These are phyloP conservation scores for Polytrichum formosum DNA, from an alignment of 225 moss, liverwort and hornwort species.

Conservation along the genomic window DNA sequence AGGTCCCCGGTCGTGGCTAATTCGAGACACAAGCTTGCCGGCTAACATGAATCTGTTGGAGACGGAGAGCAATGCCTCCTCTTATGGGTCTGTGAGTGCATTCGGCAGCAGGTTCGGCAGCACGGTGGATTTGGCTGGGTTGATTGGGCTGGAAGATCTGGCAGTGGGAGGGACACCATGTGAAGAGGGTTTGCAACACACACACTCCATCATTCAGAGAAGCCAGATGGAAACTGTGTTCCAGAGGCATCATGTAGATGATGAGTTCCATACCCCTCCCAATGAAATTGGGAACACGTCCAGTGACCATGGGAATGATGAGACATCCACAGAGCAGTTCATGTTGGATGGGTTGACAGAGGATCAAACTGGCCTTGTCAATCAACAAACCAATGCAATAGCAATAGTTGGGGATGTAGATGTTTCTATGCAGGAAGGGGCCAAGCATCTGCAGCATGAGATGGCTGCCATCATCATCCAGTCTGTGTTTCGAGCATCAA, in stretches of 20 bases:
- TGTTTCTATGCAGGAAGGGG: background rate
- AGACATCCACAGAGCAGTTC: constrained; percentile 17
- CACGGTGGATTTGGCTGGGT: constrained; percentile 20
- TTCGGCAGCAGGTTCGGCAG: constrained; percentile 27
- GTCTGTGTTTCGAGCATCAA: constrained; percentile 14
- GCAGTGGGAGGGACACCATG: constrained; percentile 12
- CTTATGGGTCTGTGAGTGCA: constrained; percentile 24
- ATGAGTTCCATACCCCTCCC: background rate
- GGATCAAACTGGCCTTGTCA: background rate
- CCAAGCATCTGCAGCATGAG: background rate
- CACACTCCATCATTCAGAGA: constrained; percentile 9
- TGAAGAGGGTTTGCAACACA: constrained; percentile 13
- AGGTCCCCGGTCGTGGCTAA: constrained; percentile 23
- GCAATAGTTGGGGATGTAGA: background rate
- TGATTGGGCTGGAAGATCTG: constrained; percentile 33
- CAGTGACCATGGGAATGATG: constrained; percentile 5
- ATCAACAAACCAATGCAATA: background rate
- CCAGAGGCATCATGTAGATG: constrained; percentile 6
- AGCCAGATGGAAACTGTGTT: constrained; percentile 18
- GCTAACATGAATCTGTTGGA: constrained; percentile 23
- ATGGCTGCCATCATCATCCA: constrained; percentile 9
- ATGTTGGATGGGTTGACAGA: constrained; percentile 9
- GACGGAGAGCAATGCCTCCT: constrained; percentile 28
- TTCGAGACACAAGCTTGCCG: constrained; percentile 18
- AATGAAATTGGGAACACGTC: background rate